Evolutionary conservation across 148 eudicot genomes (phyloP), one percentile per base, ranked within the genome.

Genomic region (Rheum nobile): DNA sequence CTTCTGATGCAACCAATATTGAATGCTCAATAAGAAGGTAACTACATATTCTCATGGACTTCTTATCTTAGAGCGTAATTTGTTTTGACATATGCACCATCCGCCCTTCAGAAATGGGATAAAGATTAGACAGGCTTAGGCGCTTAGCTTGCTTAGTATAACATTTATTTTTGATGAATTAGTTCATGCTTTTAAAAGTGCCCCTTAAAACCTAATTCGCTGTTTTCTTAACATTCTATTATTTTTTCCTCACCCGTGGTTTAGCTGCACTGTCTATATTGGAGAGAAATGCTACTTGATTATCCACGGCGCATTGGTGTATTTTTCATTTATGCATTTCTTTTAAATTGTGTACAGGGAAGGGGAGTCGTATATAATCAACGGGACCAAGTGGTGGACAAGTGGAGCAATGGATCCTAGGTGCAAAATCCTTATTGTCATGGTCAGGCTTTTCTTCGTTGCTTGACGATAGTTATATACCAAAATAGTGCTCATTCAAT

Each of bases 321-420:
- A 32, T 32, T 65, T 55, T 65, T 34, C 67, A 65, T 32, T 7
- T 65, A 31, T 65, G 4, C 22, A 65, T 16, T 31, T 29, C 19
- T 65, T 2, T 1, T 6, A 32, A 32, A 65, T 65, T 65, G 10
- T 65, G 16, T 75, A 72, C 83, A 95, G 98, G 76, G 85, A 95
- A 61, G 98, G 92, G 32, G 97, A 90, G 72, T 85, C 84, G 4
- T 95, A 91, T 80, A 80, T 95, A 72, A 90, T 95, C 37, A 95
- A 90, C 72, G 98, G 98, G 52, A 89, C 79, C 44, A 91, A 95
- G 76, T 95, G 98, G 98, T 95, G 98, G 97, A 91, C 98, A n/a
- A 95, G 98, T 77, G 98, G 98, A 81, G 98, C 98, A 39, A 95
- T 95, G 98, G 98, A 95, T 86, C 97, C 98, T 76, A 86, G 98